Conservation (phyloP, 2,329 filamentous ascomycete species). For the Fusarium foetens region DNA sequence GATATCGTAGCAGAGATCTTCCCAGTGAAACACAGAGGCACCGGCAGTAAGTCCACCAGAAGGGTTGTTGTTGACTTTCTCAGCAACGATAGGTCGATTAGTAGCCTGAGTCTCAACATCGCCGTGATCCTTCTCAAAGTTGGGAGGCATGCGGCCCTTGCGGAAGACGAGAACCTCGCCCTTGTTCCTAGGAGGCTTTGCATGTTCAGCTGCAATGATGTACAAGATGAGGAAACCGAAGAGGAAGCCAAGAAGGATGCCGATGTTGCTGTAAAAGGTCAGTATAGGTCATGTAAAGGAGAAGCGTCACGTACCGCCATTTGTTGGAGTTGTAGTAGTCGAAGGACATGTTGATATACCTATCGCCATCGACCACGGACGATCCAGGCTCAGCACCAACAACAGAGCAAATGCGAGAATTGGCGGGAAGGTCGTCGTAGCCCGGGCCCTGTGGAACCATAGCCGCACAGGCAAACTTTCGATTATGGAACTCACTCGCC, state of each 20-base stretch:
- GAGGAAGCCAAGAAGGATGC: constrained; percentile 72
- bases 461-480: constrained; percentile 64
- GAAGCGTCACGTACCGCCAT: constrained; percentile 54
- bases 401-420: constrained; percentile 63
- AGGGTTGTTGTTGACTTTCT: constrained; percentile 19
- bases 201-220: constrained; percentile 70
- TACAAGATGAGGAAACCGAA: constrained; percentile 72
- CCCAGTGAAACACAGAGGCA: constrained; percentile 72
- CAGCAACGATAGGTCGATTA: constrained; percentile 30
- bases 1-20: constrained; percentile 69
- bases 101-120: constrained; percentile 45
- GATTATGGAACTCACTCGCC: constrained; percentile 54
- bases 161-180: constrained; percentile 77
- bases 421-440: constrained; percentile 52
- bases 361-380: constrained; percentile 66
- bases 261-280: constrained; percentile 64
- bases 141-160: constrained; percentile 65
- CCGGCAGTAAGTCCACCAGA: constrained; percentile 10
- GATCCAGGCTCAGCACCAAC: constrained; percentile 66
- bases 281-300: accelerated
- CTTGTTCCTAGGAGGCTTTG: constrained; percentile 69
- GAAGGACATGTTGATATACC: constrained; percentile 66
- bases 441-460: constrained; percentile 54
- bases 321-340: constrained; percentile 66
- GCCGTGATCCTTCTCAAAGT: constrained; percentile 59